phyloP scores from a whole-genome alignment of 1,139 yeast genomes.

The Blastobotrys indianensis region DNA sequence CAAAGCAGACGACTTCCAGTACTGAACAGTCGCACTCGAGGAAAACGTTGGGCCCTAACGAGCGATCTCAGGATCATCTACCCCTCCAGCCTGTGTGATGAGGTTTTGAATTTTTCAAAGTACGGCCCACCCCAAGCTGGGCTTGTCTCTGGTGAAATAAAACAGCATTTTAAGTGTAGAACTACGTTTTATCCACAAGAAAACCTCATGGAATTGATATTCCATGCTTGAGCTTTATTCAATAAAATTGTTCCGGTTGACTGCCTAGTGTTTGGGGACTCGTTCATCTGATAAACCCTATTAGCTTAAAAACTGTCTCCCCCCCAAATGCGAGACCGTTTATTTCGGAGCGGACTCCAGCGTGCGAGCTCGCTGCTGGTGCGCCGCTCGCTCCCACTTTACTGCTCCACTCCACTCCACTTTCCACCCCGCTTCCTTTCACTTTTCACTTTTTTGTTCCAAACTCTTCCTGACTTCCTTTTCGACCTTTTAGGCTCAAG shows the following conservation, averaged over 20 bases:
- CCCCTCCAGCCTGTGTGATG: neutral
- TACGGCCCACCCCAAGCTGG: neutral
- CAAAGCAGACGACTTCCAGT: neutral
- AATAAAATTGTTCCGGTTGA: no score
- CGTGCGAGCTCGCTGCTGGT: no score
- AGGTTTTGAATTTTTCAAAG: neutral
- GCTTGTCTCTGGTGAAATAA: no score
- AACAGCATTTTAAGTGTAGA: no score
- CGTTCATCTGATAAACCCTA: no score
- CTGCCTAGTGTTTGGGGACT: no score
- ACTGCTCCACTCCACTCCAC: neutral
- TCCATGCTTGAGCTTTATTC: no score
- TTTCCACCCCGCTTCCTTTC: conserved; percentile 5
- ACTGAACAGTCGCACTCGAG: no score
- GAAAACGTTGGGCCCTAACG: no score
- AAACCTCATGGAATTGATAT: no score
- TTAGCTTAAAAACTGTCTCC: no score
- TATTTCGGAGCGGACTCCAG: neutral
- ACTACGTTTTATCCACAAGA: no score
- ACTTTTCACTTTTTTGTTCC: conserved; percentile 1
- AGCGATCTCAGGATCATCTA: neutral
- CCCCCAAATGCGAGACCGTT: neutral
- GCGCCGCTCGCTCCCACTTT: neutral
- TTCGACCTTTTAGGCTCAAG: conserved; percentile 3
- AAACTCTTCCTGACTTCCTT: neutral